A percentile compares a stretch with the other conserved stretches of the same genome.
These are phyloP conservation scores for Daldinia grandis DNA, from an alignment of 495 filamentous ascomycete genomes.

Conservation along the genomic window DNA sequence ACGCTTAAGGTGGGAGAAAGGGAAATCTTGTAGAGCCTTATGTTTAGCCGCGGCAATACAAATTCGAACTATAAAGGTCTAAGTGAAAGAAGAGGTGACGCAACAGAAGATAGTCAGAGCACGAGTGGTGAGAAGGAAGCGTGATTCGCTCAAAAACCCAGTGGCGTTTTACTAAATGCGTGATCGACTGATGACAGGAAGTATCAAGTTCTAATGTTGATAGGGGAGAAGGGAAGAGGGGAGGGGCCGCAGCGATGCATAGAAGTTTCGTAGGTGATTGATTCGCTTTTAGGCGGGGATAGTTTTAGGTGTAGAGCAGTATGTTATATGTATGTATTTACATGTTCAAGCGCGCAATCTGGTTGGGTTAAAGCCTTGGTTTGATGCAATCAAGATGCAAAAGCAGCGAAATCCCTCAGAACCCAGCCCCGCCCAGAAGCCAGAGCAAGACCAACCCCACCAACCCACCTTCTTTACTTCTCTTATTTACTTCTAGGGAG, in stretches of 20 bases:
- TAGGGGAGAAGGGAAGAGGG: neutral
- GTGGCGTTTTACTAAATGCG: slow-evolving; percentile 26
- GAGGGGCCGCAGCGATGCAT: slow-evolving; percentile 7
- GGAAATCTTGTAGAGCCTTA: slow-evolving; percentile 12
- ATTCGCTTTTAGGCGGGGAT: slow-evolving; percentile 21
- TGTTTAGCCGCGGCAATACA: slow-evolving; percentile 21
- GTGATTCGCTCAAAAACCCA: slow-evolving; percentile 31
- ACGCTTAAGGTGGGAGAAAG: neutral
- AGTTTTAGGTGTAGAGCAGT: neutral
- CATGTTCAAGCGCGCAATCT: slow-evolving; percentile 12
- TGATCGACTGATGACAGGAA: slow-evolving; percentile 28
- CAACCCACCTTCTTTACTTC: neutral
- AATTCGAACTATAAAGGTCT: slow-evolving; percentile 14
- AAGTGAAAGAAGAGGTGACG: neutral
- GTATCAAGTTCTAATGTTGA: slow-evolving; percentile 12
- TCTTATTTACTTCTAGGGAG: slow-evolving; percentile 8
- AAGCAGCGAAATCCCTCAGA: slow-evolving; percentile 38
- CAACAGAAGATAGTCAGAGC: slow-evolving; percentile 14
- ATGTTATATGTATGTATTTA: neutral
- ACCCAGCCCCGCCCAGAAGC: slow-evolving; percentile 19
- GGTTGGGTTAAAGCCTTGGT: slow-evolving; percentile 13
- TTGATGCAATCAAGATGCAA: slow-evolving; percentile 40
- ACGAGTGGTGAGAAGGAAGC: slow-evolving; percentile 15
- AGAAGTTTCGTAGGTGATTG: slow-evolving; percentile 13
- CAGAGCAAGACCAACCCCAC: neutral